Evolutionary conservation across 1,284 basidiomycete species (phyloP).

Genomic region (Bondarzewia mesenterica): DNA sequence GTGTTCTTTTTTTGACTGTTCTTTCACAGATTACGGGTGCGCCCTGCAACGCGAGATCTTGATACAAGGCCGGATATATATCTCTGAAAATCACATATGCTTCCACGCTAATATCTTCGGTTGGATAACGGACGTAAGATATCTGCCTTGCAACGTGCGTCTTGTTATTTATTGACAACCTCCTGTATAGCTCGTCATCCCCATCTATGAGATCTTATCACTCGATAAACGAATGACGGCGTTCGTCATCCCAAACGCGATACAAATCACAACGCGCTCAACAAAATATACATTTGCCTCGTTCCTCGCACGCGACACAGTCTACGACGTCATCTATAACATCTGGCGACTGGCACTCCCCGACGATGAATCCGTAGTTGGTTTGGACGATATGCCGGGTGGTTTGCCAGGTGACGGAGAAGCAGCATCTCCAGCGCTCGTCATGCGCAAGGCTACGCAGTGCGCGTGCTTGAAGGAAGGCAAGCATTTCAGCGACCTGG

Average conservation of each 20-base stretch:
- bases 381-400: conserved; percentile 3
- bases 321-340: conserved; percentile 93
- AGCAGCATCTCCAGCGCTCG: conserved; percentile 9
- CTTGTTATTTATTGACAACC: conserved; percentile 4
- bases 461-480: conserved; percentile 73
- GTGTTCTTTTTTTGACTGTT: conserved; percentile 5
- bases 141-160: too few relatives aligned
- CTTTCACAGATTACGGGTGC: conserved; percentile 83
- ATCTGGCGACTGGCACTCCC: conserved; percentile 93
- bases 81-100: conserved; percentile 97
- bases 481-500: conserved; percentile 67
- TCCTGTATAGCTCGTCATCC: conserved; percentile 70
- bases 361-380: conserved; percentile 33
- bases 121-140: conserved; percentile 54
- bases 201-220: conserved; percentile 83
- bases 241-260: conserved; percentile 97
- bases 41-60: conserved; percentile 94
- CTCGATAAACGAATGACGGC: conserved; percentile 99
- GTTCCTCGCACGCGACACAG: conserved; percentile 93
- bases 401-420: conserved; percentile 10
- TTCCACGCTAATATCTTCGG: conserved; percentile 99
- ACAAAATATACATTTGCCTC: conserved; percentile 91
- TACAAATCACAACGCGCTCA: conserved; percentile 80
- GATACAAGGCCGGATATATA: conserved; percentile 92
- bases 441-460: conserved; percentile 45